Percentiles rank a stretch among this genome's conserved stretches.
Conservation (phyloP, 1,284 basidiomycete species). For the Fistulinella cinereoalba region DNA sequence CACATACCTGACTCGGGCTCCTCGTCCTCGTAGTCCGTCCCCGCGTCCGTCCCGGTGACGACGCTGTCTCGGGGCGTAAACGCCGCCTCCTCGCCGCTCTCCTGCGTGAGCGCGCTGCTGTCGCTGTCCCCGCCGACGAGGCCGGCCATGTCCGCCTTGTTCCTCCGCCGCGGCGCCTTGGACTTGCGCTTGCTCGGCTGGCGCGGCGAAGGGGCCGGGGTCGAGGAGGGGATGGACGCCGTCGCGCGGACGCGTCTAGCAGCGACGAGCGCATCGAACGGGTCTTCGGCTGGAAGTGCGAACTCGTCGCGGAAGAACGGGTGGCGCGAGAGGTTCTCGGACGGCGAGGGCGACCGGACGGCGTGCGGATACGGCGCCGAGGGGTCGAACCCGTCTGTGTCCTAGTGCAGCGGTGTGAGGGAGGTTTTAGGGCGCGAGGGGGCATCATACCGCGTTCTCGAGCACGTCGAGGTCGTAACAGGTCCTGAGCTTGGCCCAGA, state of each 20-base stretch:
- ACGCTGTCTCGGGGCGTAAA: conserved; percentile 59
- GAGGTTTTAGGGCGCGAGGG: too few relatives aligned
- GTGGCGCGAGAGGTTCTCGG: conserved; percentile 61
- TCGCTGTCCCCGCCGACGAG: conserved; percentile 75
- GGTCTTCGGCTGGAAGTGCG: conserved; percentile 55
- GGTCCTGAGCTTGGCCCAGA: conserved; percentile 71
- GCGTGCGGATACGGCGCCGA: conserved; percentile 47
- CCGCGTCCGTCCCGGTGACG: conserved; percentile 65
- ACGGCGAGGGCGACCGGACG: conserved; percentile 60
- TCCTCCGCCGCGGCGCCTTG: conserved; percentile 25
- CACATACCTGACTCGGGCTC: too few relatives aligned
- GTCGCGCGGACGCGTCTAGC: conserved; percentile 63
- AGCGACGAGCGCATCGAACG: conserved; percentile 55
- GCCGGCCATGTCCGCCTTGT: conserved; percentile 54
- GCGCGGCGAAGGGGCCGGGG: conserved; percentile 47
- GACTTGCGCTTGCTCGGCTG: conserved; percentile 29
- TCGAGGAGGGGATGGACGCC: conserved; percentile 52
- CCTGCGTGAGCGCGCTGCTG: conserved; percentile 74
- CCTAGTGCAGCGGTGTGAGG: conserved; percentile 32
- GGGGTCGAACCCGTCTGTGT: conserved; percentile 61
- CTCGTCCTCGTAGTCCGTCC: conserved; percentile 66
- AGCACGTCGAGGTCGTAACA: conserved; percentile 78
- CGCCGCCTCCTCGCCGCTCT: conserved; percentile 66
- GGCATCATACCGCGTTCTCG: conserved; percentile 55
- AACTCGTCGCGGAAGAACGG: conserved; percentile 72